phyloP scores from a whole-genome alignment of 140 eudicot genomes.

The Stevia rebaudiana region DNA sequence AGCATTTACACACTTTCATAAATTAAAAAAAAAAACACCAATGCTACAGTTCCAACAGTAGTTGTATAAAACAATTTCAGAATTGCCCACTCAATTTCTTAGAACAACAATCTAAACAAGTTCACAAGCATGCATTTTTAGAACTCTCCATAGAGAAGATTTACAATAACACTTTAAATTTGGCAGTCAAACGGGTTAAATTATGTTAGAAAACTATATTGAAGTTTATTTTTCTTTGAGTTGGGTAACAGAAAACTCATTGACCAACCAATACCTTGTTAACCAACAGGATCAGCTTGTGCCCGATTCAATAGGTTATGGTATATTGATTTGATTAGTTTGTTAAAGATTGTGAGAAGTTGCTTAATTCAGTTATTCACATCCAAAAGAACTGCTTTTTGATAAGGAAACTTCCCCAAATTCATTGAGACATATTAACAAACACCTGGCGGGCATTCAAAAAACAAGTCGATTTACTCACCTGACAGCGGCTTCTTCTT shows the following conservation, averaged over 20 bases:
- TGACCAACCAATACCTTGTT: no score
- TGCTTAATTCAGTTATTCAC: neutral
- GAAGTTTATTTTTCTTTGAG: no score
- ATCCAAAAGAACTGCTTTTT: slow-evolving; percentile 21
- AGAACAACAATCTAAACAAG: neutral
- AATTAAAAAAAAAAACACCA: no score
- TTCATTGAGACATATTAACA: slow-evolving; percentile 1
- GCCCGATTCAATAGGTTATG: no score
- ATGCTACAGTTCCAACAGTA: no score
- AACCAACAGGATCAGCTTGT: no score
- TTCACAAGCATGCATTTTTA: neutral
- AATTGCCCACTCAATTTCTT: neutral
- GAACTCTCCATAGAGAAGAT: no score
- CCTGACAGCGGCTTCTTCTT: slow-evolving; percentile 89
- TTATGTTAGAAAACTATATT: no score
- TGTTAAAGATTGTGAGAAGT: neutral
- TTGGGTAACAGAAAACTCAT: no score
- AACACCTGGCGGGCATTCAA: slow-evolving; percentile 18
- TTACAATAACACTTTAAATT: no score
- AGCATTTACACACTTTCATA: neutral
- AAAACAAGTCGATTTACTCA: slow-evolving; percentile 7
- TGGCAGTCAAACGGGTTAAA: no score
- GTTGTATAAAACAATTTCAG: neutral
- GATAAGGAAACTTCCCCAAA: neutral
- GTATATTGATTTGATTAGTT: neutral